Evolutionary conservation across 176 grass and related monocot genomes (phyloP).

Genomic region (Secale cereale): DNA sequence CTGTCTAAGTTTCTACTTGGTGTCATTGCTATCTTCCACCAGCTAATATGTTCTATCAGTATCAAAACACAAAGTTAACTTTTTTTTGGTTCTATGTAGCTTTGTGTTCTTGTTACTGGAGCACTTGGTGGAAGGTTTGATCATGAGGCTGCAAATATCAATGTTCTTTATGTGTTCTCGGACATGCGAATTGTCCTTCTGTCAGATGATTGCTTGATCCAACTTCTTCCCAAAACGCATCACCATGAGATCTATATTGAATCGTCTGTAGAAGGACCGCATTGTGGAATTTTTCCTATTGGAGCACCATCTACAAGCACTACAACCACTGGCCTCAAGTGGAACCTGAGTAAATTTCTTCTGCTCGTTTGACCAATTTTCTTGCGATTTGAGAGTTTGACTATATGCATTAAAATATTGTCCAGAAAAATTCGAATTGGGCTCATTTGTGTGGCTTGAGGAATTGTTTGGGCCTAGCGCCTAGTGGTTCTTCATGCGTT

Average conservation of each 20-base stretch:
- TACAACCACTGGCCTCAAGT: constrained; percentile 61
- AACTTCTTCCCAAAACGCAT: constrained; percentile 60
- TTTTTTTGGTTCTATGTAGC: constrained; percentile 37
- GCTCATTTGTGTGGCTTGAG: background rate
- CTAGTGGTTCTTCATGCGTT: background rate
- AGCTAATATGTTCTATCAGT: background rate
- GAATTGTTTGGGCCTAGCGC: background rate
- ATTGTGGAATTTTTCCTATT: constrained; percentile 67
- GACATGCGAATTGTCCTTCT: constrained; percentile 66
- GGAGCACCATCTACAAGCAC: constrained; percentile 56
- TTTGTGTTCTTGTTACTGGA: constrained; percentile 58
- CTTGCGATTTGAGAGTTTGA: background rate
- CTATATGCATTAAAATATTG: background rate
- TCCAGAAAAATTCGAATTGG: background rate
- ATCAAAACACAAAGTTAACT: background rate
- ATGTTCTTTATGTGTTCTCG: constrained; percentile 59
- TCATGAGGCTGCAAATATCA: constrained; percentile 76
- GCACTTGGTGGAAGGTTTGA: constrained; percentile 81
- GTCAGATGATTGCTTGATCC: constrained; percentile 80
- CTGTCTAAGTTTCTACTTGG: background rate
- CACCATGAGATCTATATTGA: constrained; percentile 61
- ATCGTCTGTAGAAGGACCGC: constrained; percentile 58
- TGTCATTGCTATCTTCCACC: background rate
- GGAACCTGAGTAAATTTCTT: constrained; percentile 58
- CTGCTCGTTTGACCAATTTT: constrained; percentile 7